phyloP scores from a whole-genome alignment of 371 early-diverging fungal species.

The Mortierella sp. region DNA sequence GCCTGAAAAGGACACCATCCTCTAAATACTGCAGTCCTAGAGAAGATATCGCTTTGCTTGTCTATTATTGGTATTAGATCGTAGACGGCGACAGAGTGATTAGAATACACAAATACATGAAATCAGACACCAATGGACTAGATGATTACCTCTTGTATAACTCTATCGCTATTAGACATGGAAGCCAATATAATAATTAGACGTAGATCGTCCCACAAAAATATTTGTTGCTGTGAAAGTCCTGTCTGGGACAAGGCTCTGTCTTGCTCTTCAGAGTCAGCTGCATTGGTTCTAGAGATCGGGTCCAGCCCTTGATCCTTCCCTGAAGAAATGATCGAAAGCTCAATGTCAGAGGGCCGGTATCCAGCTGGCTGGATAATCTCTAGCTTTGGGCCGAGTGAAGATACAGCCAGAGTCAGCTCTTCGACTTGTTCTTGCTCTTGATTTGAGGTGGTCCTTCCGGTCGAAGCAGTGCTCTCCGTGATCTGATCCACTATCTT shows the following conservation, averaged over 20 bases:
- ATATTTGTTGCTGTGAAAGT: conserved; percentile 35
- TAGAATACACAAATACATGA: neutral
- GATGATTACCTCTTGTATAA: conserved; percentile 23
- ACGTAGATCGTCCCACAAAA: conserved; percentile 37
- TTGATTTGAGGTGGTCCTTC: neutral
- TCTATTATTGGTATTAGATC: conserved; percentile 9
- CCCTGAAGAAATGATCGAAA: neutral
- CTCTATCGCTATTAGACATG: neutral
- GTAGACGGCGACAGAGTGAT: neutral
- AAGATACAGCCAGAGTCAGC: neutral
- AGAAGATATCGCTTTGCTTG: conserved; percentile 1
- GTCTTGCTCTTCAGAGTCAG: conserved; percentile 6
- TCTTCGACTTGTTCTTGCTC: neutral
- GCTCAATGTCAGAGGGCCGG: conserved; percentile 30
- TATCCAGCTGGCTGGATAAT: conserved; percentile 30
- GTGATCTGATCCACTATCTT: neutral
- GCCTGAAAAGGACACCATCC: conserved; percentile 26
- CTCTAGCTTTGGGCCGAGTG: conserved; percentile 23
- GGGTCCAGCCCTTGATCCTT: too few species aligned
- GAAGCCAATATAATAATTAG: conserved; percentile 12
- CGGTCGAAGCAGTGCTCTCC: neutral
- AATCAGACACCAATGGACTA: too few species aligned
- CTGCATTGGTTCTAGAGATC: neutral
- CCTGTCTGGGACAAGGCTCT: conserved; percentile 24
- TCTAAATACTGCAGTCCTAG: conserved; percentile 35